A percentile compares a stretch with the other conserved stretches of the same genome.
phyloP scores from a whole-genome alignment of 352 stramenopile genomes.

The Globisporangium cystogenes region DNA sequence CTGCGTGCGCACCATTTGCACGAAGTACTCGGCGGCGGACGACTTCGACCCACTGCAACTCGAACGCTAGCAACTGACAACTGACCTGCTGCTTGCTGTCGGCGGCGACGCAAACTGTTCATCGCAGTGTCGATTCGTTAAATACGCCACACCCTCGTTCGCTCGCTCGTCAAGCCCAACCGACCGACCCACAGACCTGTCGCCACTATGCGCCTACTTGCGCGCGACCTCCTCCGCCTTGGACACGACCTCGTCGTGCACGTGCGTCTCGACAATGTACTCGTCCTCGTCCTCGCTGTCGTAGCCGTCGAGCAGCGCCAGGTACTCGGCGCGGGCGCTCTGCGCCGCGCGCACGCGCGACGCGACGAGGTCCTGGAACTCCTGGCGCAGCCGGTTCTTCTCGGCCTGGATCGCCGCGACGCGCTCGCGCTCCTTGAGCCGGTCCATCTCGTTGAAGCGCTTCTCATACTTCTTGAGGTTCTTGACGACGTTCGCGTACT shows the following conservation, averaged over 20 bases:
- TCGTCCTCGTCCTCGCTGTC: slow-evolving; percentile 80
- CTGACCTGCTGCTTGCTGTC: too few species aligned
- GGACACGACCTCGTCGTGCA: slow-evolving; percentile 68
- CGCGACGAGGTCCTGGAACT: slow-evolving; percentile 71
- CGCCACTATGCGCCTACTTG: slow-evolving; percentile 51
- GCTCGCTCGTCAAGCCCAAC: too few species aligned
- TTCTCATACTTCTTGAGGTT: slow-evolving; percentile 97
- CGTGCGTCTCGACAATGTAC: slow-evolving; percentile 77
- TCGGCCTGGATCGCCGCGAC: slow-evolving; percentile 54
- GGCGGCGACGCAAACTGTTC: too few species aligned
- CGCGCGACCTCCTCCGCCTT: slow-evolving; percentile 64
- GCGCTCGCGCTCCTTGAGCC: slow-evolving; percentile 77
- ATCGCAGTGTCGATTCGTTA: neutral
- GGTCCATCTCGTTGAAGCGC: slow-evolving; percentile 85
- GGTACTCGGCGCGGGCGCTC: slow-evolving; percentile 47
- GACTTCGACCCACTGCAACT: too few species aligned
- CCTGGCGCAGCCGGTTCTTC: slow-evolving; percentile 59
- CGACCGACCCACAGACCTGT: too few species aligned
- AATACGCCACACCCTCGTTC: neutral
- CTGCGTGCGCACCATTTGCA: slow-evolving; percentile 57
- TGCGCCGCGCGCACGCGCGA: slow-evolving; percentile 24
- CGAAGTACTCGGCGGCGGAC: slow-evolving; percentile 56
- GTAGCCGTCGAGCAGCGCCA: slow-evolving; percentile 69
- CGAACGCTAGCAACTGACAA: too few species aligned
- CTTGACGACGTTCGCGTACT: slow-evolving; percentile 95